These are phyloP conservation scores for Penicillium parvum DNA, from an alignment of 495 filamentous ascomycete genomes.

Conservation along the genomic window DNA sequence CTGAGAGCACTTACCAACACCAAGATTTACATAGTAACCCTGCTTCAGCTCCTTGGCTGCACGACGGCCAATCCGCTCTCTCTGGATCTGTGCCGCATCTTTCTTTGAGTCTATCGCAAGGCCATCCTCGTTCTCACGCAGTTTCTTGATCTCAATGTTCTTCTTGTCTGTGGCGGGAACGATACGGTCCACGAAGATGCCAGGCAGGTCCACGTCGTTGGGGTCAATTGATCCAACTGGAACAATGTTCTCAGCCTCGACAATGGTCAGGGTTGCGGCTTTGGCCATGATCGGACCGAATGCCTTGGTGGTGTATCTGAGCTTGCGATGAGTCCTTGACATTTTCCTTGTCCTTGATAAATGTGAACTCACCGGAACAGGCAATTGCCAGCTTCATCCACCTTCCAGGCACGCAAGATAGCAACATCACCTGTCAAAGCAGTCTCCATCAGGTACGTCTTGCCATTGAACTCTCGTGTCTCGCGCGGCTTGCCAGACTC, in stretches of 20 bases:
- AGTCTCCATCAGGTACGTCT: slow-evolving; percentile 81
- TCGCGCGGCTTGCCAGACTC: slow-evolving; percentile 72
- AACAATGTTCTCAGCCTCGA: slow-evolving; percentile 90
- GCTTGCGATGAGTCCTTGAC: too few relatives aligned
- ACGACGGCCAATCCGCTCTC: slow-evolving; percentile 74
- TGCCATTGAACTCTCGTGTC: slow-evolving; percentile 78
- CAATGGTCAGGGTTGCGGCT: slow-evolving; percentile 80
- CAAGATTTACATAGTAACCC: slow-evolving; percentile 89
- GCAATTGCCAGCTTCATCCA: slow-evolving; percentile 82
- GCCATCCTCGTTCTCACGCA: slow-evolving; percentile 52
- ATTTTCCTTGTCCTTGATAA: too few relatives aligned
- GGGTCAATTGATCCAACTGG: slow-evolving; percentile 75
- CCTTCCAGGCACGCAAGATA: slow-evolving; percentile 84
- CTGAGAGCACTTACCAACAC: slow-evolving; percentile 67
- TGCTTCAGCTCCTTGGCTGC: slow-evolving; percentile 93
- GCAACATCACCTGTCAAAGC: slow-evolving; percentile 81
- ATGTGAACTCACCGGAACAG: slow-evolving; percentile 64
- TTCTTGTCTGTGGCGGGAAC: slow-evolving; percentile 72
- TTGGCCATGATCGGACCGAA: slow-evolving; percentile 90
- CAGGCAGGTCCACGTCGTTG: slow-evolving; percentile 76
- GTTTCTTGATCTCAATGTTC: slow-evolving; percentile 77
- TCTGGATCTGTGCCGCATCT: slow-evolving; percentile 60
- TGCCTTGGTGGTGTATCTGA: slow-evolving; percentile 47
- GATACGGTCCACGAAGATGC: slow-evolving; percentile 84
- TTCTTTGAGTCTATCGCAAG: slow-evolving; percentile 49